Evolutionary conservation across 495 filamentous ascomycete species (phyloP).

Genomic region (Penicillium salamii): DNA sequence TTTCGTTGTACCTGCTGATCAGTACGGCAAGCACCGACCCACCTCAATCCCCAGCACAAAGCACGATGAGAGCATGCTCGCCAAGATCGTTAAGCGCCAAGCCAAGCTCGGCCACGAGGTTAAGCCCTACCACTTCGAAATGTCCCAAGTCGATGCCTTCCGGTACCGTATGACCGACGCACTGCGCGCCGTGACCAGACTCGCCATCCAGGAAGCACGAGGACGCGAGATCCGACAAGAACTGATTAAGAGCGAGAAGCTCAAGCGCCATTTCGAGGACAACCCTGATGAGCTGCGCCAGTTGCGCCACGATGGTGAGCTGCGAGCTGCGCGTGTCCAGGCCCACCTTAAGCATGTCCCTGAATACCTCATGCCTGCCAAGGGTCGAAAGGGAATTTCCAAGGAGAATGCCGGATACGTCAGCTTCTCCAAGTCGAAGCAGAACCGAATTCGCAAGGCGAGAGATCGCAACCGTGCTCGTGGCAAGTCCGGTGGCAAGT

Average conservation of each 20-base stretch:
- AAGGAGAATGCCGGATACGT: slow-evolving; percentile 68
- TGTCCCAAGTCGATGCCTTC: slow-evolving; percentile 88
- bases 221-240: slow-evolving; percentile 84
- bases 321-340: slow-evolving; percentile 74
- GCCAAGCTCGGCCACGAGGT: slow-evolving; percentile 70
- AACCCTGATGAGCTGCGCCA: slow-evolving; percentile 86
- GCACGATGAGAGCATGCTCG: slow-evolving; percentile 79
- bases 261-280: slow-evolving; percentile 95
- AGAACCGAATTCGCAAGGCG: slow-evolving; percentile 72
- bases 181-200: slow-evolving; percentile 71
- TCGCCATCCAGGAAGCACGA: slow-evolving; percentile 86
- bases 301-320: slow-evolving; percentile 85
- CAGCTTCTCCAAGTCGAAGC: slow-evolving; percentile 66
- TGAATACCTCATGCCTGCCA: slow-evolving; percentile 84
- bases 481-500: slow-evolving; percentile 53
- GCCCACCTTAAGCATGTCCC: slow-evolving; percentile 93
- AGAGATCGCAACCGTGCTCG: slow-evolving; percentile 59
- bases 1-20: slow-evolving; percentile 78
- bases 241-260: slow-evolving; percentile 84
- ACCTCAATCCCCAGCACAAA: slow-evolving; percentile 67
- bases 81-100: slow-evolving; percentile 70
- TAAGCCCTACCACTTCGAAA: slow-evolving; percentile 89
- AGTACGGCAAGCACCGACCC: slow-evolving; percentile 85
- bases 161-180: slow-evolving; percentile 93
- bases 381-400: slow-evolving; percentile 65